Evolutionary conservation across 768 basidiomycete genomes (phyloP), one percentile per base, ranked within the genome.

Genomic region (Leccinum boreale): DNA sequence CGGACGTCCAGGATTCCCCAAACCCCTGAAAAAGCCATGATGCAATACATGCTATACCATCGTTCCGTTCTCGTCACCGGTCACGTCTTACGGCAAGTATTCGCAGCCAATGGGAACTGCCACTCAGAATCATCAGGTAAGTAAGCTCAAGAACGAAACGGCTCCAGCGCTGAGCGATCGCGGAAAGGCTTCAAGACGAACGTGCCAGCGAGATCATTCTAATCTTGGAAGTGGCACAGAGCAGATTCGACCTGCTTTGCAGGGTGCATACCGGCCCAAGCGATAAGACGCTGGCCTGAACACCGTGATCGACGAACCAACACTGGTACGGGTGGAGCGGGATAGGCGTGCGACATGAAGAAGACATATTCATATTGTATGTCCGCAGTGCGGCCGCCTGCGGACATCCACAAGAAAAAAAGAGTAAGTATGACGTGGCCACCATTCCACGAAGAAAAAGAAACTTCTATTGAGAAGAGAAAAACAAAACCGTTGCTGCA

Each of bases 321-420:
- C 42, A 12, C 42, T n/a, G n/a, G 42, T 44, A 10, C 10, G 50
- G 36, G 14, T 28, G 4, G 50, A 50, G 57, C 52, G 58, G 57
- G 46, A 46, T 51, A 35, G 31, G 19, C 49, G 35, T 55, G 55
- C 14, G 42, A 44, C 42, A 50, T 44, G 51, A 42, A 57, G 29
- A 60, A 55, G 29, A 58, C 52, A 44, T 5, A 44, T 44, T 44
- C 31, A 44, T 23, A 36, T 2, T 55, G 65, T 55, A 57, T 63
- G 65, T 60, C 68, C 67, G 61, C 66, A 68, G 58, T 70, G 58
- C 29, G 66, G 64, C 67, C 66, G 63, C 61, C 59, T 42, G 36
- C 35, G 12, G 21, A 53, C 56, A 55, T 53, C 49, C 26, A 48
- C 49, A 39, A 36, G 53, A 55, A 58, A 44, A 42, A 44, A 19